Base-by-base conservation (phyloP, 1,284 basidiomycete genomes). In the Microstroma glucosiphilum region DNA sequence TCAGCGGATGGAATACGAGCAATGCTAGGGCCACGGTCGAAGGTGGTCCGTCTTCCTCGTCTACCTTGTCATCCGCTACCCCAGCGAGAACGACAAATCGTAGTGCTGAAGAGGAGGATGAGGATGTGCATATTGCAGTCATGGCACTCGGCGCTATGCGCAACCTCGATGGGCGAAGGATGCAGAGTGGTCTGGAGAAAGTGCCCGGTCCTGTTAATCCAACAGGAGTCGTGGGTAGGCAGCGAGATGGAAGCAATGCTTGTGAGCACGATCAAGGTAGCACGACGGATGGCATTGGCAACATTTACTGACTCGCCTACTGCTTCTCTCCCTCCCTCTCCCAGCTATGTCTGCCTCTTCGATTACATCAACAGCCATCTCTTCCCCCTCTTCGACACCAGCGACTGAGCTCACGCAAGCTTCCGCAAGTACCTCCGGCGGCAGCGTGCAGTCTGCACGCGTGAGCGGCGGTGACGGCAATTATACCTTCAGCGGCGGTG, bases 101-200 rank as follows among this genome's bases (percentile, higher is more conserved):
- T 51, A 19, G 25, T 26, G 25, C 23, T 11, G 65, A 73, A 26
- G 68, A 68, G 40, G 69, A 71, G 57, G 69, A 69, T 43, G 69
- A 70, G 60, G 72, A 71, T n/a, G 72, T 73, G 8, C 63, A 64
- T 49, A 71, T 71, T 30, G 72, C 72, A 56, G 70, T 73, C 62
- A 69, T 72, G 69, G 72, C 69, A 1, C 57, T 72, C 25, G 71
- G 71, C 15, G 71, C 69, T 40, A 72, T 72, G 71, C 71, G 70
- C 62, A 64, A 69, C 40, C 66, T 72, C 26, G 71, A 72, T 54
- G 71, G 69, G n/a, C 61, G 49, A 1, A 59, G 53, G 56, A 42
- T 12, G 21, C 23, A 21, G 40, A 56, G 13, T 13, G 53, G 23
- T 13, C 23, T n/a, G 40, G 60, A 26, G 3, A 30, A 58, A 19